phyloP scores from a whole-genome alignment of 345 rosid species.

The Punica granatum region DNA sequence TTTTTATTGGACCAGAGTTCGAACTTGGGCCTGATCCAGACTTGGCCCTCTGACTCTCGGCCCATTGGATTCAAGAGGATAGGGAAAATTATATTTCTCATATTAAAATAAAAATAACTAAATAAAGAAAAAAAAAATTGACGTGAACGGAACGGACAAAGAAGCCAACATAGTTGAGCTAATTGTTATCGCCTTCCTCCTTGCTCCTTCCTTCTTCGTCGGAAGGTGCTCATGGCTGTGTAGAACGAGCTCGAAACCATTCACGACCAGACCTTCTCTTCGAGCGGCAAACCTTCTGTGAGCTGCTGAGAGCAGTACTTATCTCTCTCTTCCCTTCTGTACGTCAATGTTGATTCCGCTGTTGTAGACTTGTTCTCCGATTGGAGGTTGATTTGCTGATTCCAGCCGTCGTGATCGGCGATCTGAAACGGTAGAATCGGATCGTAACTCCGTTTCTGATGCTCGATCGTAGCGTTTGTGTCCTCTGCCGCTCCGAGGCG shows the following conservation, averaged over 20 bases:
- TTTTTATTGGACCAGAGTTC: too few species aligned
- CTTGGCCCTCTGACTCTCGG: neutral
- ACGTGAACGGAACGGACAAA: conserved; percentile 1
- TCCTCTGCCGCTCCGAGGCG: neutral
- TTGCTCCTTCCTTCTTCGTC: neutral
- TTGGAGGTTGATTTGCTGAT: neutral
- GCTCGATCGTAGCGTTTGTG: neutral
- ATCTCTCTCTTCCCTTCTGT: neutral
- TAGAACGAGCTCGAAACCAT: neutral
- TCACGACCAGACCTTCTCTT: neutral
- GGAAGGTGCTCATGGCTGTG: neutral
- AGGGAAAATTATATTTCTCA: too few species aligned
- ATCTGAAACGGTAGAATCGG: neutral
- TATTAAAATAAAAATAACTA: too few species aligned
- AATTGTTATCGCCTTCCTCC: neutral
- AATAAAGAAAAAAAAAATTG: neutral
- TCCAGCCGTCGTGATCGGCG: neutral
- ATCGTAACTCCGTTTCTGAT: neutral
- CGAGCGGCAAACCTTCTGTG: neutral
- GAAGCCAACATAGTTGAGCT: neutral
- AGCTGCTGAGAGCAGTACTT: neutral
- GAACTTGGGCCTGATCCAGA: neutral
- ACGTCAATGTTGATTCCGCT: neutral
- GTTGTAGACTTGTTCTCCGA: neutral
- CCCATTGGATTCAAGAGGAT: neutral